A percentile compares a stretch with the other conserved stretches of the same genome.
Evolutionary conservation across 148 eudicot species (phyloP).

Genomic region (Polygonum maritimum): DNA sequence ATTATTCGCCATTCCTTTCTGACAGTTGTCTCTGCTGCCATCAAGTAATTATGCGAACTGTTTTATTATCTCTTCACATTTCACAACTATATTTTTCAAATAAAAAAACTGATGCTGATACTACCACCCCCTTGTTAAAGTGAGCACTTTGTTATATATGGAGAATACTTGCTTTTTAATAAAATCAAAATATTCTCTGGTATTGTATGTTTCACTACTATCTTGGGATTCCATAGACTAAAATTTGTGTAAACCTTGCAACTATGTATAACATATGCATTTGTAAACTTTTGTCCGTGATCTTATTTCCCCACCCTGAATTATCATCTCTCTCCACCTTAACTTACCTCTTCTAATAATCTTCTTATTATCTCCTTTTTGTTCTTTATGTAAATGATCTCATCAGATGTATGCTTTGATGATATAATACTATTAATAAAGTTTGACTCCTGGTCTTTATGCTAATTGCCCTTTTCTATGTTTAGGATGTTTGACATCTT

Average conservation of each 20-base stretch:
- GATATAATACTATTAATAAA: background rate
- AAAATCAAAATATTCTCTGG: background rate
- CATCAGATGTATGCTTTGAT: background rate
- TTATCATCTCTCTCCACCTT: background rate
- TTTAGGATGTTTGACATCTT: conserved; percentile 2
- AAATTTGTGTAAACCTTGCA: background rate
- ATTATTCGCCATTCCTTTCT: conserved; percentile 96
- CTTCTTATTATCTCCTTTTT: background rate
- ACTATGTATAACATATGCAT: background rate
- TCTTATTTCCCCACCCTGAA: background rate
- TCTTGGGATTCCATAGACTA: background rate
- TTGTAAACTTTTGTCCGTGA: background rate
- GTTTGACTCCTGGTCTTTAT: background rate
- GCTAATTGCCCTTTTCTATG: background rate
- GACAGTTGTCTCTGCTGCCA: conserved; percentile 95
- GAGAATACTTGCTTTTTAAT: background rate
- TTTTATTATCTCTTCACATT: background rate
- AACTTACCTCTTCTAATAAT: background rate
- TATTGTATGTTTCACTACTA: background rate
- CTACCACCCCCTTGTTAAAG: background rate
- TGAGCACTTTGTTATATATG: background rate
- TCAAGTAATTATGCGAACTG: conserved; percentile 45
- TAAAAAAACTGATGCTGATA: background rate
- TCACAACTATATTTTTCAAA: background rate
- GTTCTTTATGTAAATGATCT: background rate